These are phyloP conservation scores for Cryphonectria parasitica DNA, from an alignment of 2,329 filamentous ascomycete genomes.

Conservation along the genomic window DNA sequence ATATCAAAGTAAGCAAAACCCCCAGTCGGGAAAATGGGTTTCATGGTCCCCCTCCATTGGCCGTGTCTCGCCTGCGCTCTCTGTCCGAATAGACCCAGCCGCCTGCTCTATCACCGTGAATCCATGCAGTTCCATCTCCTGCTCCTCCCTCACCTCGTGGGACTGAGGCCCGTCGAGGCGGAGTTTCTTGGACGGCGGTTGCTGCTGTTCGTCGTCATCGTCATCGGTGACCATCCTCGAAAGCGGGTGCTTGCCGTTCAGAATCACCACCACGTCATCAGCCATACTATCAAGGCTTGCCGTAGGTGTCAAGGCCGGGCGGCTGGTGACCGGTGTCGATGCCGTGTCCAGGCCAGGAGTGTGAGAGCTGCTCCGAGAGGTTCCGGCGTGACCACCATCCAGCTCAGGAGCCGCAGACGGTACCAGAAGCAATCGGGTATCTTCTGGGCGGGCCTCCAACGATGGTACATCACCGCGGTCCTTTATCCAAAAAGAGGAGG, in stretches of 20 bases:
- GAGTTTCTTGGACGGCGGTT: background rate
- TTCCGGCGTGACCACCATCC: background rate
- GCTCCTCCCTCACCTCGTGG: background rate
- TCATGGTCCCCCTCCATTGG: too few relatives aligned
- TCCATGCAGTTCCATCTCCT: background rate
- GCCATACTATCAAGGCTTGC: background rate
- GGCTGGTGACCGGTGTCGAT: background rate
- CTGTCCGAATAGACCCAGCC: background rate
- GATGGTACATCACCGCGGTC: background rate
- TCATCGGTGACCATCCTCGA: constrained; percentile 6
- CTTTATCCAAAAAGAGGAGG: background rate
- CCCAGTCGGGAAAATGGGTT: too few relatives aligned
- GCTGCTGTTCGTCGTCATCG: background rate
- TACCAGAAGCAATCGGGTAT: background rate
- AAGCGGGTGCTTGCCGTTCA: constrained; percentile 1
- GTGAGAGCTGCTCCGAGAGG: background rate
- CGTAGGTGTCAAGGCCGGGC: background rate
- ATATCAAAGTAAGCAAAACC: background rate
- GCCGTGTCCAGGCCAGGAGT: background rate
- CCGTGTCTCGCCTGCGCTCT: background rate
- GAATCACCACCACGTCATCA: background rate
- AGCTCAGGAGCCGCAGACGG: background rate
- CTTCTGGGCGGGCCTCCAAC: background rate
- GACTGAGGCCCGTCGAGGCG: background rate
- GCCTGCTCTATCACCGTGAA: background rate